These are phyloP conservation scores for Erysimum cheiranthoides DNA, from an alignment of 345 rosid genomes.

Conservation along the genomic window DNA sequence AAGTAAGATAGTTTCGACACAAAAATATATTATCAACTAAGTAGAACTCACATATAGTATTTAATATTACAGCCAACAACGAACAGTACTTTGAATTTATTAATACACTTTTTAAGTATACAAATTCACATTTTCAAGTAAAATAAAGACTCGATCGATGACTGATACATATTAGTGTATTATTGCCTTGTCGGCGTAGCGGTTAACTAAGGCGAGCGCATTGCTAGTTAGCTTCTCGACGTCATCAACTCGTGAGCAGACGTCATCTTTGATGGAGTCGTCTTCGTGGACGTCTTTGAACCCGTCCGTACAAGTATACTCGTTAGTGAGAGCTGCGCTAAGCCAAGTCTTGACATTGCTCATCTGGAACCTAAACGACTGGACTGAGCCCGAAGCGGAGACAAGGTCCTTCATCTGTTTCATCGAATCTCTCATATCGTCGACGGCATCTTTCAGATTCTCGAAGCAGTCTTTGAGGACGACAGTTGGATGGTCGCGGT, in stretches of 20 bases:
- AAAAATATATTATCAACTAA: not conserved
- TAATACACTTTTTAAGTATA: not conserved
- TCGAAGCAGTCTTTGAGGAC: constrained; percentile 80
- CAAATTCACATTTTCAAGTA: not conserved
- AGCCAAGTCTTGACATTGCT: constrained; percentile 94
- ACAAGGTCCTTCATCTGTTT: constrained; percentile 65
- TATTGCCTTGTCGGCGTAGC: constrained; percentile 54
- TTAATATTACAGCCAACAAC: constrained; percentile 3
- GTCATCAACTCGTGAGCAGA: constrained; percentile 51
- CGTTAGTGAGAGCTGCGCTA: constrained; percentile 81
- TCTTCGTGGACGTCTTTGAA: constrained; percentile 59
- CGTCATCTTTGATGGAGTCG: constrained; percentile 53
- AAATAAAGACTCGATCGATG: constrained; percentile 1
- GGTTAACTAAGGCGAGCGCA: constrained; percentile 68
- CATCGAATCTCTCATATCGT: constrained; percentile 71
- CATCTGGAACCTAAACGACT: constrained; percentile 69
- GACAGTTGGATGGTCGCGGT: constrained; percentile 7
- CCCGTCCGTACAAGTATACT: constrained; percentile 85
- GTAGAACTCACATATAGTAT: not conserved
- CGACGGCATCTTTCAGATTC: constrained; percentile 75
- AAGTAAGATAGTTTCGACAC: not conserved
- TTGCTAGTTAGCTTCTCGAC: constrained; percentile 78
- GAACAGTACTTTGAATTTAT: not conserved
- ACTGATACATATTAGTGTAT: not conserved
- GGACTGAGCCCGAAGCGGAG: constrained; percentile 40